These are phyloP conservation scores for Mesembryanthemum crystallinum DNA, from an alignment of 148 eudicot genomes.

Conservation along the genomic window DNA sequence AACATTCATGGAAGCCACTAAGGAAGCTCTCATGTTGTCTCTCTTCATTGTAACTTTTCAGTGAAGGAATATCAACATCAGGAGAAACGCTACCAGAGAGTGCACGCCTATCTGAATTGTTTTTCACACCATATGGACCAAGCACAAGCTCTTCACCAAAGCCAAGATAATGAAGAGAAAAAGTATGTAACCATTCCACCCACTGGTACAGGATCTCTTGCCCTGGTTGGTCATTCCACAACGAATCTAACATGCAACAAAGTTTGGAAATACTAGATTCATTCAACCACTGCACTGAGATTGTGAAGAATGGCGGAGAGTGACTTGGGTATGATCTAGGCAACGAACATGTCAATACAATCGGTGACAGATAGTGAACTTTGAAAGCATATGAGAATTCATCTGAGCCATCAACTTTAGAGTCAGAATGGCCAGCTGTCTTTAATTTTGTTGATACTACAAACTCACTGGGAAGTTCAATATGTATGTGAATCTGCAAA, in stretches of 20 bases:
- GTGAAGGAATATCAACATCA: slow-evolving; percentile 74
- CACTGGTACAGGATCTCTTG: slow-evolving; percentile 81
- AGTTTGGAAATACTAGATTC: slow-evolving; percentile 54
- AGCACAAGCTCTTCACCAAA: slow-evolving; percentile 63
- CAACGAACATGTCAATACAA: slow-evolving; percentile 69
- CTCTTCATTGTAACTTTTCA: slow-evolving; percentile 72
- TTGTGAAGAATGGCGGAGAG: slow-evolving; percentile 63
- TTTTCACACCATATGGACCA: slow-evolving; percentile 61
- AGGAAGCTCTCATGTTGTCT: slow-evolving; percentile 56
- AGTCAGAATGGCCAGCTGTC: slow-evolving; percentile 26
- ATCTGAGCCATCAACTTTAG: slow-evolving; percentile 31
- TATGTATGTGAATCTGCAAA: slow-evolving; percentile 63
- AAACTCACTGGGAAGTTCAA: slow-evolving; percentile 54
- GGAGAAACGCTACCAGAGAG: slow-evolving; percentile 72
- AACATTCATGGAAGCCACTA: slow-evolving; percentile 67
- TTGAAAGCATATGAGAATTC: slow-evolving; percentile 68
- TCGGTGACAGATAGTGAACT: slow-evolving; percentile 74
- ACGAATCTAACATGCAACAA: slow-evolving; percentile 68
- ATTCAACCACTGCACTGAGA: slow-evolving; percentile 82
- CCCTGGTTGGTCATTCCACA: slow-evolving; percentile 80
- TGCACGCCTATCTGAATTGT: slow-evolving; percentile 69
- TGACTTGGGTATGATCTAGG: slow-evolving; percentile 90
- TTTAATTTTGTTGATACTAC: slow-evolving; percentile 56
- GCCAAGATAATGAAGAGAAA: slow-evolving; percentile 66
- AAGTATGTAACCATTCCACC: slow-evolving; percentile 78